A percentile compares a stretch with the other conserved stretches of the same genome.
Evolutionary conservation across 2,329 filamentous ascomycete genomes (phyloP).

Genomic region (Myriosclerotinia duriaeana): DNA sequence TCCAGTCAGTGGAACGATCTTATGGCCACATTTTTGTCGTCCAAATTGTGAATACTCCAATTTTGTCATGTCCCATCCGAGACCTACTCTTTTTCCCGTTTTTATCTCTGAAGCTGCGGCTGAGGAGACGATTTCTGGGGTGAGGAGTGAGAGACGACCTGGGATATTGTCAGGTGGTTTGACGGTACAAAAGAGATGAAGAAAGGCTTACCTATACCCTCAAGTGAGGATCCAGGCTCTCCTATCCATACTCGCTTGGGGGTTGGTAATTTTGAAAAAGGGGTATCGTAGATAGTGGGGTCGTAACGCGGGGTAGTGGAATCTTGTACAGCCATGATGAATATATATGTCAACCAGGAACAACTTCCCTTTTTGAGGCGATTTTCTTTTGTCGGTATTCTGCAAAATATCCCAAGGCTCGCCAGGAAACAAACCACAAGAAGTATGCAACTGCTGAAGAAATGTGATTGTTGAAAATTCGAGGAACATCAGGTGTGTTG

Average conservation of each 20-base stretch:
- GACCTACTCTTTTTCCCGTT: conserved; percentile 51
- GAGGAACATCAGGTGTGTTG: background rate
- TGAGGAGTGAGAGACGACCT: conserved; percentile 49
- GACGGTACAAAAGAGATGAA: background rate
- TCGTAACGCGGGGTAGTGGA: conserved; percentile 26
- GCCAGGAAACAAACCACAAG: background rate
- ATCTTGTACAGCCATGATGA: conserved; percentile 8
- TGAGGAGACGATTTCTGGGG: conserved; percentile 51
- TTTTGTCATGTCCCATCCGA: conserved; percentile 57
- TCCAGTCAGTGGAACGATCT: conserved; percentile 50
- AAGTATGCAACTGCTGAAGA: background rate
- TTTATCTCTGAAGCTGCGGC: conserved; percentile 52
- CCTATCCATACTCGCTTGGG: conserved; percentile 34
- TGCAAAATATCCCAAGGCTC: too few species aligned
- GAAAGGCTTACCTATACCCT: conserved; percentile 28
- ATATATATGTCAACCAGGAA: background rate
- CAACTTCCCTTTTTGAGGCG: background rate
- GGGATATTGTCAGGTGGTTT: background rate
- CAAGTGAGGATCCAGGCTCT: conserved; percentile 28
- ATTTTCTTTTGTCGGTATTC: too few species aligned
- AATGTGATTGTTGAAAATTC: background rate
- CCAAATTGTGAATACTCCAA: conserved; percentile 55
- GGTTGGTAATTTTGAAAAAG: conserved; percentile 30
- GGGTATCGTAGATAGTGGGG: conserved; percentile 30
- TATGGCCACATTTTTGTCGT: conserved; percentile 51